These are phyloP conservation scores for Epithemia pelagica DNA, from an alignment of 108 stramenopile species.

Conservation along the genomic window DNA sequence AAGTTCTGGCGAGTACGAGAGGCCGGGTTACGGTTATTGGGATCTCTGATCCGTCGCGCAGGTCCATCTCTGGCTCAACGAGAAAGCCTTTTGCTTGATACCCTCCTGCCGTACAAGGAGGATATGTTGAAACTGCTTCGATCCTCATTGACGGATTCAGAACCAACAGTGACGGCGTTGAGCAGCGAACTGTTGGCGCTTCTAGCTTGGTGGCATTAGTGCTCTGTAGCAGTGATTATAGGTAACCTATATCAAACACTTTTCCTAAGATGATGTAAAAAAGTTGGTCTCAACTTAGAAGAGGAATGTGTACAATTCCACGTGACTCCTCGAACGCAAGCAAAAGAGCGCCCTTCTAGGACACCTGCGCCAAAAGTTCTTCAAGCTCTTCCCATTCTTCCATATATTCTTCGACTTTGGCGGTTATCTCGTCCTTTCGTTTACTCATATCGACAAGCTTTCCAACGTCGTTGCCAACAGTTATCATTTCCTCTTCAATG, in stretches of 20 bases:
- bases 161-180: constrained; percentile 60
- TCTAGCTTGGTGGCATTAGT: constrained; percentile 63
- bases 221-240: too few species aligned
- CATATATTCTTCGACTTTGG: constrained; percentile 47
- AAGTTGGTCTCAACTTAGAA: too few species aligned
- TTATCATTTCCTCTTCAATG: constrained; percentile 74
- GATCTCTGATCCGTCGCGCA: constrained; percentile 35
- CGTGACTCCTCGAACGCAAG: too few species aligned
- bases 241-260: too few species aligned
- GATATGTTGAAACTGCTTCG: constrained; percentile 40
- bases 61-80: constrained; percentile 18
- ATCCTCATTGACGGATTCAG: constrained; percentile 44
- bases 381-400: constrained; percentile 83
- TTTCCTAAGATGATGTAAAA: too few species aligned
- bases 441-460: constrained; percentile 56
- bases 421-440: constrained; percentile 42
- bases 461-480: constrained; percentile 64
- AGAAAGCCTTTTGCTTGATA: constrained; percentile 45
- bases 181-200: constrained; percentile 44
- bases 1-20: constrained; percentile 79
- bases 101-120: constrained; percentile 75
- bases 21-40: constrained; percentile 23
- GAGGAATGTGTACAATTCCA: too few species aligned
- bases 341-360: too few species aligned
- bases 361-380: constrained; percentile 26